phyloP scores from a whole-genome alignment of 2,329 filamentous ascomycete genomes.

The Mariannaea sp. region DNA sequence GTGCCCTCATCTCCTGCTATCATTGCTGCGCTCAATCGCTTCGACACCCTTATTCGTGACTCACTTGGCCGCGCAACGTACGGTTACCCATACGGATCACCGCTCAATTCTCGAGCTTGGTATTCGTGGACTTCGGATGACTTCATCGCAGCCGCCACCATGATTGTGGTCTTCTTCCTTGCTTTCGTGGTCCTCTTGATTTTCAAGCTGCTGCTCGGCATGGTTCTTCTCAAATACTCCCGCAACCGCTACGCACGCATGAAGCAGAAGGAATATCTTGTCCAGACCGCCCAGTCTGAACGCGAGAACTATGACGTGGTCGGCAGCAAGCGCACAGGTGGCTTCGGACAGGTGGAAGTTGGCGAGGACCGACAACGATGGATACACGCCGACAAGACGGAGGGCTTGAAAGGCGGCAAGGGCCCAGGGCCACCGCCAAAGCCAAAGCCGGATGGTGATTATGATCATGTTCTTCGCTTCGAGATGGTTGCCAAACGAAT shows the following conservation, averaged over 20 bases:
- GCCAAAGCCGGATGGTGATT: conserved; percentile 54
- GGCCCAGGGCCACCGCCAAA: conserved; percentile 58
- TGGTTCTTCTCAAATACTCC: conserved; percentile 80
- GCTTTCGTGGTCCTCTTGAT: conserved; percentile 84
- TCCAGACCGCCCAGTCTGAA: conserved; percentile 53
- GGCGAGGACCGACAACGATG: conserved; percentile 83
- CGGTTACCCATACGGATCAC: conserved; percentile 54
- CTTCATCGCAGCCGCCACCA: conserved; percentile 75
- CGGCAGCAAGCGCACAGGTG: conserved; percentile 72
- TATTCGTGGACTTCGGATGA: conserved; percentile 71
- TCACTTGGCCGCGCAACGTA: conserved; percentile 78
- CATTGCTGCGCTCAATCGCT: conserved; percentile 75
- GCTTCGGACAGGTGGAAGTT: conserved; percentile 84
- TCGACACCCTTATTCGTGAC: conserved; percentile 75
- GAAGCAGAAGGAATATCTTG: conserved; percentile 68
- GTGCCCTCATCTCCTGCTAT: conserved; percentile 73
- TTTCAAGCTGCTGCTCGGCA: conserved; percentile 84
- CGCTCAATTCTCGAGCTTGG: conserved; percentile 50
- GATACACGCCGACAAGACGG: conserved; percentile 85
- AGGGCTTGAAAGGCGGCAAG: conserved; percentile 64
- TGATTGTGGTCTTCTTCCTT: conserved; percentile 83
- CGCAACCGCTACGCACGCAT: conserved; percentile 80
- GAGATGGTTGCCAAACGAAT: conserved; percentile 97
- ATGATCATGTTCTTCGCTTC: conserved; percentile 77
- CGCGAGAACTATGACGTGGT: conserved; percentile 67